Conservation (phyloP, 257 asterid species). For the Capsicum pubescens region DNA sequence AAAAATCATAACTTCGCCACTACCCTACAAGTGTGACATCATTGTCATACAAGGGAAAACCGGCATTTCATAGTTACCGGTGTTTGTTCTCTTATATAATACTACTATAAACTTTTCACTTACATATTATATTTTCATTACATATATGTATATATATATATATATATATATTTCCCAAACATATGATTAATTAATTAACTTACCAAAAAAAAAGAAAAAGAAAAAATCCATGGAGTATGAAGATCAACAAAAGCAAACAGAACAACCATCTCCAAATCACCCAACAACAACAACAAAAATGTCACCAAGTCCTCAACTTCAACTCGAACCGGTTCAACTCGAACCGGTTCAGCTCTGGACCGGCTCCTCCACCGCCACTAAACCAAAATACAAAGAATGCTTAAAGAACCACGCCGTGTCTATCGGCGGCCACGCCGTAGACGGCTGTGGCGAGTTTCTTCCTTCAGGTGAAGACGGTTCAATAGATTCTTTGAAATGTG, state of each 20-base stretch:
- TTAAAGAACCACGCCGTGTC: constrained; percentile 75
- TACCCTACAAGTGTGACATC: no score
- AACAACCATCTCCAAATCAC: constrained; percentile 24
- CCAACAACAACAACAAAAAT: background rate
- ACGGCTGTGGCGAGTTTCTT: constrained; percentile 83
- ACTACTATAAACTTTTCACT: no score
- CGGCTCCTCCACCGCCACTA: constrained; percentile 26
- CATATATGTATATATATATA: no score
- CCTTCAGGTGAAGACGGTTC: constrained; percentile 77
- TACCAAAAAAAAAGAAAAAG: no score
- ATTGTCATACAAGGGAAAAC: background rate
- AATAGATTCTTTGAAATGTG: constrained; percentile 67
- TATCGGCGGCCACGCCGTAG: constrained; percentile 76
- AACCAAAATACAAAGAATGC: constrained; percentile 64
- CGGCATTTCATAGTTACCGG: constrained; percentile 34
- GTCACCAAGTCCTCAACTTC: constrained; percentile 21
- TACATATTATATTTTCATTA: no score
- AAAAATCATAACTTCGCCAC: no score
- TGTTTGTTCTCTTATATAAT: background rate
- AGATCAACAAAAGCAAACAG: constrained; percentile 25
- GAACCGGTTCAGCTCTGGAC: constrained; percentile 16
- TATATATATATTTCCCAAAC: no score
- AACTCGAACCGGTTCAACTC: constrained; percentile 19
- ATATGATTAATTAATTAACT: no score
- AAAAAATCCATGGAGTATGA: constrained; percentile 42